phyloP scores from a whole-genome alignment of 257 asterid species.

The Plantago ovata region DNA sequence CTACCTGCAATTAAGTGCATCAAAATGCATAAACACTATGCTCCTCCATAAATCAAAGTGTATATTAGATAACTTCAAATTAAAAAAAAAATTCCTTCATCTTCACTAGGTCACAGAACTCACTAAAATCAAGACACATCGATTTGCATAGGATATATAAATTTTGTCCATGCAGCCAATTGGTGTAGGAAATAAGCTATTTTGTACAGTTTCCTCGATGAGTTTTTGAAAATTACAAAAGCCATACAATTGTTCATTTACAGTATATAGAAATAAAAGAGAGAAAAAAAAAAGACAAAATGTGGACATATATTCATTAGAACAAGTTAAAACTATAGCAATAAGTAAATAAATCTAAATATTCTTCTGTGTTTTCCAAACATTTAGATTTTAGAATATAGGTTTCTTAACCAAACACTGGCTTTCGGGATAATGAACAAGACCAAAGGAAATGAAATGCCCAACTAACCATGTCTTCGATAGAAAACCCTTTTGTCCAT shows the following conservation, averaged over 20 bases:
- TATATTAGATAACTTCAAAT: not conserved
- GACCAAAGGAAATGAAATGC: not conserved
- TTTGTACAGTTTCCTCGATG: not conserved
- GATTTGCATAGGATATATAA: not conserved
- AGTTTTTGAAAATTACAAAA: not conserved
- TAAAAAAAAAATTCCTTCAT: not conserved
- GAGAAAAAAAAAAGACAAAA: not conserved
- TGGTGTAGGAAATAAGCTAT: not conserved
- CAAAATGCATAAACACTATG: constrained; percentile 11
- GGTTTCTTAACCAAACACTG: not conserved
- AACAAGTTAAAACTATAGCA: not conserved
- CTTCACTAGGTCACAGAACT: not conserved
- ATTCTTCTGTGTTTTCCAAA: not conserved
- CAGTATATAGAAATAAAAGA: no score
- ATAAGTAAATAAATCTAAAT: not conserved
- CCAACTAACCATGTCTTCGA: constrained; percentile 64
- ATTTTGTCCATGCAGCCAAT: not conserved
- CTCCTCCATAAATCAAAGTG: constrained; percentile 1
- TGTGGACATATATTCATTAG: not conserved
- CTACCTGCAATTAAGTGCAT: constrained; percentile 47
- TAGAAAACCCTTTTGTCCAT: constrained; percentile 81
- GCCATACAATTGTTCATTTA: not conserved
- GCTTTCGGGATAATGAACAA: not conserved
- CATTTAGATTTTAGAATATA: not conserved
- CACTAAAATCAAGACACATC: not conserved